These are phyloP conservation scores for Ustilago loliicola DNA, from an alignment of 1,284 basidiomycete genomes.

Conservation along the genomic window DNA sequence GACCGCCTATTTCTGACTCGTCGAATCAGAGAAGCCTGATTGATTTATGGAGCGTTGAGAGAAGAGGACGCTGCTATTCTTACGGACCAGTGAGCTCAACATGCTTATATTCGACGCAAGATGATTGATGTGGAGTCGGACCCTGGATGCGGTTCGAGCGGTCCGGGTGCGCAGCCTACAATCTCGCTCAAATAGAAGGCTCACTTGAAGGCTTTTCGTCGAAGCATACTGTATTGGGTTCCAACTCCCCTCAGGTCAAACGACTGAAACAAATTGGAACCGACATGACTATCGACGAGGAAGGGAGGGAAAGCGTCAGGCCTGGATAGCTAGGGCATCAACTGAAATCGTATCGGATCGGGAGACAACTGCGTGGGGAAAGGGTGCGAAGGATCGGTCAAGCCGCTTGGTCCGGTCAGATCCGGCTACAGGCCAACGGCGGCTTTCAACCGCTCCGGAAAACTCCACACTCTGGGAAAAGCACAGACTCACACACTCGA, in stretches of 20 bases:
- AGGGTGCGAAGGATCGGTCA: constrained; percentile 11
- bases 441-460: constrained; percentile 37
- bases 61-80: not conserved
- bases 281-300: not conserved
- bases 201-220: too few species aligned
- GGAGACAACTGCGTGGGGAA: constrained; percentile 15
- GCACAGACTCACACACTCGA: not conserved
- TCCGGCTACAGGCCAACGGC: constrained; percentile 24
- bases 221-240: too few species aligned
- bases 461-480: constrained; percentile 28
- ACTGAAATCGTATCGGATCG: constrained; percentile 10
- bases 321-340: not conserved
- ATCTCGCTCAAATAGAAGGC: not conserved
- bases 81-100: not conserved
- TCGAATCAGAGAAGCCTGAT: not conserved
- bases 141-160: constrained; percentile 1
- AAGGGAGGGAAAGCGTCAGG: not conserved
- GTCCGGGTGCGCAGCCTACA: not conserved
- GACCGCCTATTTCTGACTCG: not conserved
- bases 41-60: not conserved
- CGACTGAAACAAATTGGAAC: too few species aligned
- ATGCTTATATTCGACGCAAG: not conserved
- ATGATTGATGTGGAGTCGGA: not conserved
- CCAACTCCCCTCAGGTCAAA: too few species aligned
- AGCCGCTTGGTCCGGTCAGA: constrained; percentile 35